These are phyloP conservation scores for Penicillium expansum DNA, from an alignment of 2,329 filamentous ascomycete genomes.

Conservation along the genomic window DNA sequence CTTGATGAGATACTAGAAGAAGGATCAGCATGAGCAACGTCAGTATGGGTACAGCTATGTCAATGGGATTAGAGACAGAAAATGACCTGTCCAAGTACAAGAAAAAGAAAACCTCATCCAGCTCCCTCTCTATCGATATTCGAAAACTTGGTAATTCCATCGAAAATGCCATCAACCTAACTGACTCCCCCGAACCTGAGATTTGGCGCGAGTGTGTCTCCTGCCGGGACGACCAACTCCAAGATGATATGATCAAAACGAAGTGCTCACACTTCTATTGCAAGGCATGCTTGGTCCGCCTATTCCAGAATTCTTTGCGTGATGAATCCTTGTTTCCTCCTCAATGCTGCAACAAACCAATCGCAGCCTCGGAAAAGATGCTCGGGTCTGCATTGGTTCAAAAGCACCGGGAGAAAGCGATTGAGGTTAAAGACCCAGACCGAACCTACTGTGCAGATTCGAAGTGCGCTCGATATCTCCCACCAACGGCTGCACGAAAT, in stretches of 20 bases:
- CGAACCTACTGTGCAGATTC: constrained; percentile 2
- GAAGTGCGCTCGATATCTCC: not conserved
- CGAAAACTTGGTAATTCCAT: not conserved
- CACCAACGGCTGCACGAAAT: not conserved
- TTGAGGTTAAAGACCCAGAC: not conserved
- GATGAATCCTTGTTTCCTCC: constrained; percentile 5
- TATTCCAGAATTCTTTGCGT: not conserved
- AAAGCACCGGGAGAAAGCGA: not conserved
- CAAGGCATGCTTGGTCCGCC: not conserved
- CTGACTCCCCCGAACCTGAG: not conserved
- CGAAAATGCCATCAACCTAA: not conserved
- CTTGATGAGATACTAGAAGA: too few species aligned
- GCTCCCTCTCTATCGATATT: not conserved
- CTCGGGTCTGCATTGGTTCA: not conserved
- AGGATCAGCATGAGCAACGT: not conserved
- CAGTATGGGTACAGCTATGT: not conserved
- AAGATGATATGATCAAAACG: not conserved
- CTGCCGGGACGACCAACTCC: not conserved
- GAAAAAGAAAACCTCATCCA: not conserved
- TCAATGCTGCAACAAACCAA: not conserved
- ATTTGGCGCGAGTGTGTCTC: not conserved
- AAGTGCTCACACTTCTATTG: constrained; percentile 4
- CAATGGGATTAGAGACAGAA: not conserved
- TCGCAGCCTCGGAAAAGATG: not conserved
- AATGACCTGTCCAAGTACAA: not conserved